Conservation (phyloP, 1,139 yeast genomes). For the Suhomyces chickasaworum region DNA sequence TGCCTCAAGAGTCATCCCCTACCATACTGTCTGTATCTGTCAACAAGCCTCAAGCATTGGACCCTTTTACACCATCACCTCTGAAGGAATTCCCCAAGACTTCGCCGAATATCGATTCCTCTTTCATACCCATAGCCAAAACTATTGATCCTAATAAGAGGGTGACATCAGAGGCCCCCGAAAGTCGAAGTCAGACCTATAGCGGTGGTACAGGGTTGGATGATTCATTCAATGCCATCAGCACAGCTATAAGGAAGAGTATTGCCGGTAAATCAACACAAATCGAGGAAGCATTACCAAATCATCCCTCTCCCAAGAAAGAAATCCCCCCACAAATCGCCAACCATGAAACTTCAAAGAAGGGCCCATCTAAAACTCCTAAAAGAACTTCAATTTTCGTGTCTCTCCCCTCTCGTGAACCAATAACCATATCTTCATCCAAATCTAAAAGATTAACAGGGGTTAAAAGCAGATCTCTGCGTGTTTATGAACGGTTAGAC, state of each 20-base stretch:
- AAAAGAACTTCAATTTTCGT: constrained; percentile 40
- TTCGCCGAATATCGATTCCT: constrained; percentile 23
- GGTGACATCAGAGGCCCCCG: not conserved
- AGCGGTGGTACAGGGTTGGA: constrained; percentile 16
- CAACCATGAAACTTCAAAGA: constrained; percentile 2
- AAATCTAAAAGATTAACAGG: constrained; percentile 11
- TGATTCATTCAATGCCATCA: constrained; percentile 37
- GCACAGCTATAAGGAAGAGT: constrained; percentile 42
- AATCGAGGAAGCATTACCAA: not conserved
- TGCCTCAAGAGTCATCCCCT: not conserved
- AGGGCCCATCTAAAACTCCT: constrained; percentile 26
- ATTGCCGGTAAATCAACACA: constrained; percentile 34
- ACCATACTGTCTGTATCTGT: not conserved
- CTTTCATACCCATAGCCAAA: constrained; percentile 25
- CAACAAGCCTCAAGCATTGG: constrained; percentile 1
- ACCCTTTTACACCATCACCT: constrained; percentile 14
- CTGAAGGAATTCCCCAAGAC: constrained; percentile 12
- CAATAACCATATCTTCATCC: constrained; percentile 27
- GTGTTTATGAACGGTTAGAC: constrained; percentile 22
- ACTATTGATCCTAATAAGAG: constrained; percentile 16
- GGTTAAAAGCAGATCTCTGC: constrained; percentile 19
- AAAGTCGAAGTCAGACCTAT: constrained; percentile 4
- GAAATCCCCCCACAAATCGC: not conserved
- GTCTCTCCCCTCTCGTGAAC: constrained; percentile 44
- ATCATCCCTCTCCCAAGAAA: not conserved